A percentile compares a stretch with the other conserved stretches of the same genome.
Conservation (phyloP, 192 early-diverging fungal species). For the Thamnidium elegans region DNA sequence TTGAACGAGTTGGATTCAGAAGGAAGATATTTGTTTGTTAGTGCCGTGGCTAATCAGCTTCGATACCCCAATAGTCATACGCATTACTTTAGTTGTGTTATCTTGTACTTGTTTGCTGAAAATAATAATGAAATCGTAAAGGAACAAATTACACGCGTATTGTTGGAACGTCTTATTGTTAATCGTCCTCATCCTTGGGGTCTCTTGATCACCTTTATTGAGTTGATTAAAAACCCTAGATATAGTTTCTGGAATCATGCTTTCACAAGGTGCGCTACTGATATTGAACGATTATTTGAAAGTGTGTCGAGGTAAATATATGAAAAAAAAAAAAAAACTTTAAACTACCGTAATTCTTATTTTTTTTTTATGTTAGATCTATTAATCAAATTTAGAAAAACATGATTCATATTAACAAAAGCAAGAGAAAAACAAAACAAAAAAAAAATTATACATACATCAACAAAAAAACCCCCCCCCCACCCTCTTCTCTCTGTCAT, state of each 20-base stretch:
- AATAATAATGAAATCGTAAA: constrained; percentile 75
- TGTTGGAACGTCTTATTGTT: constrained; percentile 93
- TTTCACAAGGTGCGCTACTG: constrained; percentile 68
- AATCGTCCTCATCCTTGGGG: constrained; percentile 98
- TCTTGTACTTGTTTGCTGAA: constrained; percentile 86
- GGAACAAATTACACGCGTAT: constrained; percentile 93
- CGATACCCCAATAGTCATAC: constrained; percentile 98
- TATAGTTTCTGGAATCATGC: constrained; percentile 61
- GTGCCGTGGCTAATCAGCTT: constrained; percentile 93
- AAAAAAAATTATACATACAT: too few relatives aligned
- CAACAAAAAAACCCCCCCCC: too few relatives aligned
- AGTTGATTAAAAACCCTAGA: constrained; percentile 87
- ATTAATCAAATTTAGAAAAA: too few relatives aligned
- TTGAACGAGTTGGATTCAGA: constrained; percentile 74
- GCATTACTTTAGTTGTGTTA: constrained; percentile 85
- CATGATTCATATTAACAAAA: too few relatives aligned
- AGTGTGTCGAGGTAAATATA: constrained; percentile 52
- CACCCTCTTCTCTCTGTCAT: too few relatives aligned
- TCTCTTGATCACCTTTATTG: constrained; percentile 94
- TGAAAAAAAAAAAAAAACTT: too few relatives aligned
- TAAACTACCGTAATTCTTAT: too few relatives aligned
- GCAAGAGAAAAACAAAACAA: too few relatives aligned
- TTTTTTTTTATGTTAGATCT: too few relatives aligned
- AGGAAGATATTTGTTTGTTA: constrained; percentile 86
- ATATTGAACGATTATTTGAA: constrained; percentile 78